Percentiles rank a stretch among this genome's conserved stretches.
Evolutionary conservation across 257 asterid species (phyloP).

Genomic region (Plantago elongata): DNA sequence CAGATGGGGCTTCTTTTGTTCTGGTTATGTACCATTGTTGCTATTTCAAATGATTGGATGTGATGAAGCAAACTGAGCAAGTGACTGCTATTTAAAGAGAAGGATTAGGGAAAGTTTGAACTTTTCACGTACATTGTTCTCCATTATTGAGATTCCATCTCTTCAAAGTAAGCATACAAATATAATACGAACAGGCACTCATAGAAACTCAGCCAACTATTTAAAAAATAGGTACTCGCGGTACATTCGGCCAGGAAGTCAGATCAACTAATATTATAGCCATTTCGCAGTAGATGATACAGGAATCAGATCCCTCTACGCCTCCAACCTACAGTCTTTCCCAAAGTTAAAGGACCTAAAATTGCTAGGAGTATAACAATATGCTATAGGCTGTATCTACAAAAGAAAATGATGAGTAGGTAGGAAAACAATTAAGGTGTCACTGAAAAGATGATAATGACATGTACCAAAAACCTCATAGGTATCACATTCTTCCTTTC

Average conservation of each 20-base stretch:
- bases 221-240: not conserved
- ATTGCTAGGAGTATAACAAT: not conserved
- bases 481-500: slow-evolving; percentile 18
- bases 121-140: not conserved
- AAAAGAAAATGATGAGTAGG: not conserved
- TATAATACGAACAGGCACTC: too few species aligned
- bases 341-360: not conserved
- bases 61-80: slow-evolving; percentile 2
- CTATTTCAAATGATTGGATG: not conserved
- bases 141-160: too few species aligned
- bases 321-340: not conserved
- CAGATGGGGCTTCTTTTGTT: slow-evolving; percentile 20
- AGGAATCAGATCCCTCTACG: slow-evolving; percentile 1
- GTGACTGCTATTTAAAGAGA: slow-evolving; percentile 5
- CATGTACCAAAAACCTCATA: not conserved
- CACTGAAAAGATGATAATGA: not conserved
- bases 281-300: not conserved
- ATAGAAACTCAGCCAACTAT: not conserved
- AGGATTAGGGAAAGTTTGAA: not conserved
- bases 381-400: not conserved
- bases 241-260: not conserved
- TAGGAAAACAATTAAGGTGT: not conserved
- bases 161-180: too few species aligned
- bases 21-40: slow-evolving; percentile 28
- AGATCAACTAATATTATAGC: slow-evolving; percentile 15